These are phyloP conservation scores for Septoria petroselini DNA, from an alignment of 2,329 filamentous ascomycete species.

Conservation along the genomic window DNA sequence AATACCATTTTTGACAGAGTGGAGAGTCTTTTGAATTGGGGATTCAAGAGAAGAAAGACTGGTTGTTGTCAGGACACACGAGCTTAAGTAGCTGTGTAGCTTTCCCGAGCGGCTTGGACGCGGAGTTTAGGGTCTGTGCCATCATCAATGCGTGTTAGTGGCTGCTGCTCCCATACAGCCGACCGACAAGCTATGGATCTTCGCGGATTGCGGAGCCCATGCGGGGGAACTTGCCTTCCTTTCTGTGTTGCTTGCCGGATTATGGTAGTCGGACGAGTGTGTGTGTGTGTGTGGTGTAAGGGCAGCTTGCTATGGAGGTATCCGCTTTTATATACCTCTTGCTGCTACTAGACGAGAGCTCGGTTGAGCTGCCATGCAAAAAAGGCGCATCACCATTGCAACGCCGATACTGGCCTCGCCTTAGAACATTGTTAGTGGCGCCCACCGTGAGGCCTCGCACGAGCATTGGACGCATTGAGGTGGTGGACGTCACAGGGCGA, in stretches of 20 bases:
- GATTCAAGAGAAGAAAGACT: background rate
- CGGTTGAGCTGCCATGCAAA: constrained; percentile 2
- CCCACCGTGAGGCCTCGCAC: constrained; percentile 3
- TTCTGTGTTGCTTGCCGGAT: background rate
- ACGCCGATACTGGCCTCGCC: background rate
- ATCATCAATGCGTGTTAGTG: constrained; percentile 17
- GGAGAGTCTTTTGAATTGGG: constrained; percentile 6
- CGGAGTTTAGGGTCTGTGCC: constrained; percentile 14
- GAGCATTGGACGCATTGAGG: constrained; percentile 1
- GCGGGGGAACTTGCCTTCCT: constrained; percentile 16
- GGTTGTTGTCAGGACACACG: constrained; percentile 1
- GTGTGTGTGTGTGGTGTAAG: background rate
- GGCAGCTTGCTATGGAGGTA: background rate
- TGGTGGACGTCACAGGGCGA: constrained; percentile 8
- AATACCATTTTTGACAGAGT: constrained; percentile 55
- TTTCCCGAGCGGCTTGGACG: constrained; percentile 7
- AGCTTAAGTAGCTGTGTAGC: constrained; percentile 16
- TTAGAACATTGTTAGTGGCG: no score
- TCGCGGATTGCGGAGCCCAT: constrained; percentile 15
- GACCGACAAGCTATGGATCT: constrained; percentile 6
- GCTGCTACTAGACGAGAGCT: background rate
- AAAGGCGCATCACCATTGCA: background rate
- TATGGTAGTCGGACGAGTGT: background rate
- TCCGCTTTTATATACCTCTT: constrained; percentile 13
- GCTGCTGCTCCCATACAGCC: constrained; percentile 11